phyloP scores from a whole-genome alignment of 768 basidiomycete genomes.

The Artomyces pyxidatus region DNA sequence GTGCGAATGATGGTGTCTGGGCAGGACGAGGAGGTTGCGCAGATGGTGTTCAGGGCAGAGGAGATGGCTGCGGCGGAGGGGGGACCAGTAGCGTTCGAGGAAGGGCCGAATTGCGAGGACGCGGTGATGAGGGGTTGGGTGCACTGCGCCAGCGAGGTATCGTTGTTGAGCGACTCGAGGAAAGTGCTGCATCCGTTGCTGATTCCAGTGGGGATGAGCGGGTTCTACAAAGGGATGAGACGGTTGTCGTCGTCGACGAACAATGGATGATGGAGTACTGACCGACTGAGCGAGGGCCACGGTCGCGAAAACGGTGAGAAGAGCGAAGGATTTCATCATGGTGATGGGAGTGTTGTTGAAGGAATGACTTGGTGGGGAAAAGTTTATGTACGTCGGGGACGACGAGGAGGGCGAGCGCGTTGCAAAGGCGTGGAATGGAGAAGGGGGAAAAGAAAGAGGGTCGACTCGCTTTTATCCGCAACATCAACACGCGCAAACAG shows the following conservation, averaged over 20 bases:
- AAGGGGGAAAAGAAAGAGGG: neutral
- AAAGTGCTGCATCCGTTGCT: conserved; percentile 46
- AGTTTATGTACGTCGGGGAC: neutral
- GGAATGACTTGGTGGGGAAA: neutral
- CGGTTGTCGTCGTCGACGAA: conserved; percentile 19
- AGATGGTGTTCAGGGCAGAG: conserved; percentile 47
- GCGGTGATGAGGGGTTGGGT: conserved; percentile 52
- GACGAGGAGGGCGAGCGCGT: neutral
- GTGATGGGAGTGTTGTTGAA: conserved; percentile 6
- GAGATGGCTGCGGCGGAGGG: conserved; percentile 37
- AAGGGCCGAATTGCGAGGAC: conserved; percentile 45
- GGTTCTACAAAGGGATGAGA: conserved; percentile 23
- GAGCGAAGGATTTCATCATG: conserved; percentile 40
- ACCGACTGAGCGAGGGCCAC: conserved; percentile 35
- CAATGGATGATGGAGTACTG: conserved; percentile 21
- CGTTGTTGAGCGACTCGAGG: conserved; percentile 53
- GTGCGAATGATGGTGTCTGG: conserved; percentile 47
- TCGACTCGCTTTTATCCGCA: too few relatives aligned
- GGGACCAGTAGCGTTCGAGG: conserved; percentile 27
- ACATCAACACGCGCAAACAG: too few relatives aligned
- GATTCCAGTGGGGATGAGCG: conserved; percentile 65
- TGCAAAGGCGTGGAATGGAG: conserved; percentile 2
- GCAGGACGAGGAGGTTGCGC: conserved; percentile 44
- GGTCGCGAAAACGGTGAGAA: conserved; percentile 37
- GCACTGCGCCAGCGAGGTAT: conserved; percentile 53